Evolutionary conservation across 768 basidiomycete genomes (phyloP).

Genomic region (Pisolithus sp.): DNA sequence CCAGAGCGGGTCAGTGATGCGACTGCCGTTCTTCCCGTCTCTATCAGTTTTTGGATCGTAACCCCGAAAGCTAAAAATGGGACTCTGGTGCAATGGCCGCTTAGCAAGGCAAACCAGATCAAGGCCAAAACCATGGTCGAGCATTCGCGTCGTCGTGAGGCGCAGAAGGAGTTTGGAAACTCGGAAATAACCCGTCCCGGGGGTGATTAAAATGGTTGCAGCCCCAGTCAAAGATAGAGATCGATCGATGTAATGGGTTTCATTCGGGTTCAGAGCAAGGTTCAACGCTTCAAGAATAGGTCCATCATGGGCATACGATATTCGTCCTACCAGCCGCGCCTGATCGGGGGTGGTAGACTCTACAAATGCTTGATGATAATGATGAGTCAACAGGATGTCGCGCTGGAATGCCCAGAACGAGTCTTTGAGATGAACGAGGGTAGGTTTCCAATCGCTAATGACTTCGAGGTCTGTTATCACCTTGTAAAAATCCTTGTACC

Average conservation of each 20-base stretch:
- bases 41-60: constrained; percentile 51
- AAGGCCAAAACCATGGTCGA: constrained; percentile 88
- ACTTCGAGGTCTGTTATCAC: constrained; percentile 91
- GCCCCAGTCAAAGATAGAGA: constrained; percentile 86
- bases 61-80: constrained; percentile 85
- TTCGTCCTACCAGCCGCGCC: constrained; percentile 65
- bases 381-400: constrained; percentile 85
- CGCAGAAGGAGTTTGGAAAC: constrained; percentile 87
- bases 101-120: constrained; percentile 88
- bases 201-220: constrained; percentile 79
- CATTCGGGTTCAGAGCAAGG: constrained; percentile 84
- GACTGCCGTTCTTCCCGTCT: constrained; percentile 38
- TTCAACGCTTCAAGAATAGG: constrained; percentile 95
- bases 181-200: constrained; percentile 89
- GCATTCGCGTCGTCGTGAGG: constrained; percentile 86
- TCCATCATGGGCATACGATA: constrained; percentile 88
- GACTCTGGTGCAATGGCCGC: constrained; percentile 87
- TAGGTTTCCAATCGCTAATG: constrained; percentile 80
- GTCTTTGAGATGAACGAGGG: constrained; percentile 80
- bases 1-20: constrained; percentile 69
- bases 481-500: constrained; percentile 96
- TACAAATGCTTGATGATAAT: constrained; percentile 66
- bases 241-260: constrained; percentile 93
- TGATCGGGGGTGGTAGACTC: constrained; percentile 42
- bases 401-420: constrained; percentile 88